phyloP scores from a whole-genome alignment of 2,329 filamentous ascomycete species.

The Fusarium oxysporum region DNA sequence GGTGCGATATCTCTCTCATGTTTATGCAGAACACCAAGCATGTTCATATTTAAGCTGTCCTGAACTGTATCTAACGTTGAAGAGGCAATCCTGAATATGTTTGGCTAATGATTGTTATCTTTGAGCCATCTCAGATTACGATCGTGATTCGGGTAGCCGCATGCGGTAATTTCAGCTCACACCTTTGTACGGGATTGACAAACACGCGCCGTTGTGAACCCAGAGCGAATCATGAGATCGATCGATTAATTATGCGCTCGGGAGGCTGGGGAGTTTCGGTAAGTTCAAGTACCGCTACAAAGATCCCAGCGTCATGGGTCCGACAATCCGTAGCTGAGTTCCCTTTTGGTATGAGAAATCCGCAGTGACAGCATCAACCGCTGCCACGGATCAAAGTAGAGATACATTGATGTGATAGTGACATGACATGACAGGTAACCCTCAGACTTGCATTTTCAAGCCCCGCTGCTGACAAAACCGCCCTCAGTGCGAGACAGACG shows the following conservation, averaged over 20 bases:
- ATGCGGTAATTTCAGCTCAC: slow-evolving; percentile 18
- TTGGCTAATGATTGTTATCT: background rate
- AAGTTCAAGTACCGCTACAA: slow-evolving; percentile 32
- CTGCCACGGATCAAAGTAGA: slow-evolving; percentile 18
- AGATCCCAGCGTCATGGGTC: slow-evolving; percentile 36
- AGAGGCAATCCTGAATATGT: background rate
- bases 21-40: background rate
- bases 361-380: slow-evolving; percentile 26
- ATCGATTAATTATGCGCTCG: slow-evolving; percentile 27
- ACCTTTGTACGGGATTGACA: slow-evolving; percentile 1
- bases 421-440: slow-evolving; percentile 10
- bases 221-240: slow-evolving; percentile 34
- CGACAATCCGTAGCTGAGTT: slow-evolving; percentile 3
- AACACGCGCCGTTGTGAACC: slow-evolving; percentile 11
- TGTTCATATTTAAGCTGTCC: too few species aligned
- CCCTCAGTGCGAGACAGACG: background rate
- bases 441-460: slow-evolving; percentile 1
- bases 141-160: slow-evolving; percentile 16
- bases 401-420: slow-evolving; percentile 24
- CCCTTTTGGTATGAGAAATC: slow-evolving; percentile 10
- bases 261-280: slow-evolving; percentile 28
- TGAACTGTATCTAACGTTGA: too few species aligned
- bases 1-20: background rate
- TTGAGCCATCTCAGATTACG: background rate
- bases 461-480: slow-evolving; percentile 39